Evolutionary conservation across 345 rosid species (phyloP), one percentile per base, ranked within the genome.

Genomic region (Microcos paniculata): DNA sequence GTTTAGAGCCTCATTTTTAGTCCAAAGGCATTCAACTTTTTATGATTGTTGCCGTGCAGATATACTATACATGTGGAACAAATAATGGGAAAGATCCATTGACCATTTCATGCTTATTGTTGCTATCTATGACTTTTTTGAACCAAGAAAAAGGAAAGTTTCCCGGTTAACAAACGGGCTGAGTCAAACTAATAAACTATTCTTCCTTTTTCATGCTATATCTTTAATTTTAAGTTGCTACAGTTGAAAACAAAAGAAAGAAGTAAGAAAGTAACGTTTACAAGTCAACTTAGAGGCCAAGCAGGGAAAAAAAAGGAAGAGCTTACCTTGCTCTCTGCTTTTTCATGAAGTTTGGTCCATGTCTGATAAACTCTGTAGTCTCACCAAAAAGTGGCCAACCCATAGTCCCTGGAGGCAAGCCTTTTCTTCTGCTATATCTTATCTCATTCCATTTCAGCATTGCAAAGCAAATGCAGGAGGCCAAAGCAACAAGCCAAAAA

Each of bases 321-420:
- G 12, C 14, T 70, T 43, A 92, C 98, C 92, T 84, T 76, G 89
- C 83, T 79, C 88, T 82, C 79, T 88, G 92, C 71, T 82, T 86
- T 81, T 84, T 89, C 89, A 94, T 92, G 86, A 92, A 94, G 82
- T 79, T 78, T 3, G 98, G 98, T 0, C 98, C 98, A 58, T 85
- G 91, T 67, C 80, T 88, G 52, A 92, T 88, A 45, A 94, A 92
- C 78, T 92, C 91, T 1, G 90, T 85, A 19, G 97, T 94, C 84
- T 94, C 92, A 3, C 97, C 98, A 70, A 90, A 86, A 76, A 92
- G 53, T 13, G 97, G 98, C 97, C 96, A 94, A 1, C 98, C 98
- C 98, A 92, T 90, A n/a, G 90, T 87, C 26, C 98, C 98, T 1
- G 91, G 93, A 48, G 98, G 98, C 85, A 94, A 80, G 8, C 89